Percentiles rank a stretch among this genome's conserved stretches.
phyloP scores from a whole-genome alignment of 2,329 filamentous ascomycete genomes.

The Sporothrix inflata region DNA sequence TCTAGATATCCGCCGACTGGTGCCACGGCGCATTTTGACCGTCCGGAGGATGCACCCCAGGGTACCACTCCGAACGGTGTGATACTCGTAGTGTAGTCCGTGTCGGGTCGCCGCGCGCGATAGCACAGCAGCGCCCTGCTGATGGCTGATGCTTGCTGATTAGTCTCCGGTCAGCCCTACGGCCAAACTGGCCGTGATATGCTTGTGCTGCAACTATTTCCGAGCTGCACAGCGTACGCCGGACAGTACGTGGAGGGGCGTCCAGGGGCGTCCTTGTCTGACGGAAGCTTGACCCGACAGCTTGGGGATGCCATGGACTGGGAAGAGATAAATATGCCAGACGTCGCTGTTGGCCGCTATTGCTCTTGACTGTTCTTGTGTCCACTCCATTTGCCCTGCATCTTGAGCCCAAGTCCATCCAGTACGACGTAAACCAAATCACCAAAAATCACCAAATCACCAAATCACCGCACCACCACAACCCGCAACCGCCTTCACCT shows the following conservation, averaged over 20 bases:
- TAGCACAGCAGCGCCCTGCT: background rate
- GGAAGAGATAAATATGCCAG: background rate
- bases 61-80: background rate
- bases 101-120: background rate
- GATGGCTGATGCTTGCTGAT: background rate
- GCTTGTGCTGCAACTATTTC: too few species aligned
- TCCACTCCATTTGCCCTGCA: background rate
- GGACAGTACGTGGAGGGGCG: too few species aligned
- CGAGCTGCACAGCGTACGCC: too few species aligned
- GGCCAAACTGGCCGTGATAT: too few species aligned
- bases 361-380: background rate
- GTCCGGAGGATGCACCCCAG: background rate
- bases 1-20: background rate
- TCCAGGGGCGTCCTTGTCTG: too few species aligned
- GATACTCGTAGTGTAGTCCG: too few species aligned
- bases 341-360: background rate
- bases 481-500: background rate
- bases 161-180: background rate
- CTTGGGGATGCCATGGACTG: background rate
- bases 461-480: background rate
- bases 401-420: background rate
- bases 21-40: background rate
- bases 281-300: background rate
- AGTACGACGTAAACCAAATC: background rate
- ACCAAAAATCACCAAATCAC: background rate